Percentiles rank a stretch among this genome's conserved stretches.
phyloP scores from a whole-genome alignment of 768 basidiomycete genomes.

The Neoboletus brunneissimus region DNA sequence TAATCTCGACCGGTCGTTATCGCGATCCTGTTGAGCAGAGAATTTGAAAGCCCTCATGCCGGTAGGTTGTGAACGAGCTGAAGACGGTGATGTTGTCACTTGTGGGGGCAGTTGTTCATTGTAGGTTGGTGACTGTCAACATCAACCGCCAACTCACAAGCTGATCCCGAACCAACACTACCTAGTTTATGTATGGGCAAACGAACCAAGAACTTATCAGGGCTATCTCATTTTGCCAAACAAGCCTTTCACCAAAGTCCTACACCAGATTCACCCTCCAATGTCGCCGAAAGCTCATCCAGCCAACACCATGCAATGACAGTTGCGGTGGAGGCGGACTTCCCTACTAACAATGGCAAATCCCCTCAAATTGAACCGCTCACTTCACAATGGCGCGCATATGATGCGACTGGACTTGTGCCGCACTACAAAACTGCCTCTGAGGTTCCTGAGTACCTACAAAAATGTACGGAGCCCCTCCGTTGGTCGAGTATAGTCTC shows the following conservation, averaged over 20 bases:
- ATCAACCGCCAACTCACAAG: not conserved
- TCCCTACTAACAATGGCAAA: conserved; percentile 5
- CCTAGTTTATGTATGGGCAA: conserved; percentile 35
- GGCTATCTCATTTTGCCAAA: conserved; percentile 44
- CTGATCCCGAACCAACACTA: not conserved
- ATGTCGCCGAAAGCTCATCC: conserved; percentile 1
- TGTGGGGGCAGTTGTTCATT: not conserved
- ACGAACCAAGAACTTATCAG: conserved; percentile 38
- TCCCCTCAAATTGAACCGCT: conserved; percentile 24
- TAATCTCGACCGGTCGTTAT: not conserved
- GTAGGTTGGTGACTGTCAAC: not conserved
- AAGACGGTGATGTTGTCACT: not conserved
- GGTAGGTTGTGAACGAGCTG: not conserved
- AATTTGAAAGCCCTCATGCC: not conserved
- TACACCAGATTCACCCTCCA: conserved; percentile 1
- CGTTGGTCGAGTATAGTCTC: not conserved
- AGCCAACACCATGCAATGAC: not conserved
- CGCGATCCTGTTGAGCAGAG: not conserved
- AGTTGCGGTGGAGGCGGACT: not conserved
- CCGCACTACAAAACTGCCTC: conserved; percentile 60
- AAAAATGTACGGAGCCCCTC: conserved; percentile 60
- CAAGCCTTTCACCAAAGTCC: conserved; percentile 34
- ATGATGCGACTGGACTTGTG: conserved; percentile 73
- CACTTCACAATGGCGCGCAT: conserved; percentile 38
- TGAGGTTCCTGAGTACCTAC: conserved; percentile 73